Evolutionary conservation across 441 rosid genomes (phyloP).

Genomic region (Corymbia calophylla): DNA sequence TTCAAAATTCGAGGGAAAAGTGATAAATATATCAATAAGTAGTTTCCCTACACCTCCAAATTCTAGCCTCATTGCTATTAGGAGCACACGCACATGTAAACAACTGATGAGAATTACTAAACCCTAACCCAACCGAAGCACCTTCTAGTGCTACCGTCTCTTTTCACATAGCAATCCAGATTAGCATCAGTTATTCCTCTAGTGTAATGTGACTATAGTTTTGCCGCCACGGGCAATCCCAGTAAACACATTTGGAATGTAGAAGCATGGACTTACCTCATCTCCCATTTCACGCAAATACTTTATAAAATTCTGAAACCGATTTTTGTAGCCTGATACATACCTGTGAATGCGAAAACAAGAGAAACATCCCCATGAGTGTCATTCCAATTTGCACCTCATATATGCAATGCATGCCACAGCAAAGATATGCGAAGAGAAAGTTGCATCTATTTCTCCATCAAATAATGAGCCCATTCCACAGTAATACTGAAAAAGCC

Average conservation of each 20-base stretch:
- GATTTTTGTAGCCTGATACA: slow-evolving; percentile 91
- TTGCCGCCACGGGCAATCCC: background rate
- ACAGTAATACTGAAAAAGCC: background rate
- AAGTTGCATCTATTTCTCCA: background rate
- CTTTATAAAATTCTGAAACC: slow-evolving; percentile 94
- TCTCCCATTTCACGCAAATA: slow-evolving; percentile 97
- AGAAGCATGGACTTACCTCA: slow-evolving; percentile 44
- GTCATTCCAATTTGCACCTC: background rate
- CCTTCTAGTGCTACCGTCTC: background rate
- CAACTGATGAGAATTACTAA: background rate
- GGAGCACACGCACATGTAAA: background rate
- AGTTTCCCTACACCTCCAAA: background rate
- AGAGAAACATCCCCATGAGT: background rate
- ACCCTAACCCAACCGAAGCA: background rate
- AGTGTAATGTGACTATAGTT: background rate
- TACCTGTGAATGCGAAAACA: slow-evolving; percentile 46
- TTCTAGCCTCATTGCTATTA: background rate
- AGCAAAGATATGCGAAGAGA: background rate
- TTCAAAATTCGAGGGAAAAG: background rate
- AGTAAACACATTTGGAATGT: background rate
- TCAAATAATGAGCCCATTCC: background rate
- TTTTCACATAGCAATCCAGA: background rate
- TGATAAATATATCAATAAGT: background rate
- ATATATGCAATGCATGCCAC: background rate
- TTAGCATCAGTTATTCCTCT: background rate